Percentiles rank a stretch among this genome's conserved stretches.
Evolutionary conservation across 1,139 yeast species (phyloP).

Genomic region (Yamadazyma trypodendri): DNA sequence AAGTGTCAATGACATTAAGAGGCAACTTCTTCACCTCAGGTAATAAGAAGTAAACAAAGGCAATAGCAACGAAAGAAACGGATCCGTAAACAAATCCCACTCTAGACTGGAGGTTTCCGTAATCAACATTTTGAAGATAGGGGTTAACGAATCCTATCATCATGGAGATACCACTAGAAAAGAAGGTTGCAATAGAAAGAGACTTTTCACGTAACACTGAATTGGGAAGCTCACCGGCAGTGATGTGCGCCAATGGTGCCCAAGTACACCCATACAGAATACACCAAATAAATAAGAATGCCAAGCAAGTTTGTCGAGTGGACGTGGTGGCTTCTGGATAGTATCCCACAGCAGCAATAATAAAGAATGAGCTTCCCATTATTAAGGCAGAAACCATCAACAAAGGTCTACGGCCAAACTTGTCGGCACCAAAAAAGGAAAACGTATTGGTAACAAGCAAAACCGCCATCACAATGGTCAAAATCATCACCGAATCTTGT

Average conservation of each 20-base stretch:
- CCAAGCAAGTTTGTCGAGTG: not conserved
- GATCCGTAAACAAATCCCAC: slow-evolving; percentile 1
- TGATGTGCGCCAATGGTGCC: slow-evolving; percentile 1
- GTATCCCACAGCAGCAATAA: not conserved
- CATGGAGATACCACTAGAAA: not conserved
- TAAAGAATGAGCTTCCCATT: not conserved
- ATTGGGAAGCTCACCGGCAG: not conserved
- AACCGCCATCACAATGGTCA: not conserved
- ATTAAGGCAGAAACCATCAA: not conserved
- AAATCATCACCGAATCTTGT: not conserved
- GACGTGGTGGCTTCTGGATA: not conserved
- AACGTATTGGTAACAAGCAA: not conserved
- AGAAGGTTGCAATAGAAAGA: not conserved
- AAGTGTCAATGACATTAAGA: slow-evolving; percentile 1
- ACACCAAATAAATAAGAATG: not conserved
- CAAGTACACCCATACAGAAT: not conserved
- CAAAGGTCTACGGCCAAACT: not conserved
- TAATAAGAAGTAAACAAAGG: slow-evolving; percentile 18
- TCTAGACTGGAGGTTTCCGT: slow-evolving; percentile 1
- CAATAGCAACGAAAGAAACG: not conserved
- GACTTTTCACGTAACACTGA: not conserved
- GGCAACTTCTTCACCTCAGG: slow-evolving; percentile 16
- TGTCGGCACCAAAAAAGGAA: not conserved
- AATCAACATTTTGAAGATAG: not conserved
- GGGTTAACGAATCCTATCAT: slow-evolving; percentile 1